Base-by-base conservation (phyloP, 495 filamentous ascomycete species). In the Apiosordaria backusii region DNA sequence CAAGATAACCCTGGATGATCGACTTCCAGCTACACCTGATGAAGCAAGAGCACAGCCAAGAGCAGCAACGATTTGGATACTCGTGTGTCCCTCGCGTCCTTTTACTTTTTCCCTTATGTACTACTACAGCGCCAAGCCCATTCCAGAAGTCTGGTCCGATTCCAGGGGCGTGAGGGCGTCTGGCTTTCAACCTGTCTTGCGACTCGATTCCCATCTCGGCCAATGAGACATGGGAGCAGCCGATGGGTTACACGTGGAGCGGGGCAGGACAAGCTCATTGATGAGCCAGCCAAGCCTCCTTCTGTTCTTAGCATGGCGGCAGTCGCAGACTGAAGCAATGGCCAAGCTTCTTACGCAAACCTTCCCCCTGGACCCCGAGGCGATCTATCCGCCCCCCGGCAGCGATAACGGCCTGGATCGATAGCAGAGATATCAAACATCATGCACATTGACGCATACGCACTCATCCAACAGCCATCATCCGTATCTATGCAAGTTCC, bases 251-350 rank as follows among this genome's bases (percentile, higher is more conserved):
- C 59, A 61, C 27, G 24, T 25, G 18, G 26, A 40, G 59, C 26
- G 59, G 59, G 59, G 59, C 59, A 23, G 16, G 19, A 61, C 25
- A 21, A 29, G 24, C 26, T 57, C 19, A 45, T 57, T 26, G 22
- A 27, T 29, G 27, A 63, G 16, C 22, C 15, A 19, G 16, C 23
- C 57, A 53, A 61, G 63, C 65, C 53, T 65, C 65, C 69, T 71
- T 61, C 69, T 68, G 22, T 62, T 67, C 64, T 65, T 23, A 64
- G 69, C 64, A 68, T 64, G 66, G 66, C 62, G 66, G 55, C 62
- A 27, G 61, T 64, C 61, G 35, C 65, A 61, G 50, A 55, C 40
- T 23, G 40, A 27, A 64, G 26, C 59, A 61, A 19, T 40, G 59
- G 27, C 57, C 25, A 27, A 59, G 57, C 25, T 27, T 24, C 22